Base-by-base conservation (phyloP, 2,329 filamentous ascomycete species). In the Claviceps sp. region DNA sequence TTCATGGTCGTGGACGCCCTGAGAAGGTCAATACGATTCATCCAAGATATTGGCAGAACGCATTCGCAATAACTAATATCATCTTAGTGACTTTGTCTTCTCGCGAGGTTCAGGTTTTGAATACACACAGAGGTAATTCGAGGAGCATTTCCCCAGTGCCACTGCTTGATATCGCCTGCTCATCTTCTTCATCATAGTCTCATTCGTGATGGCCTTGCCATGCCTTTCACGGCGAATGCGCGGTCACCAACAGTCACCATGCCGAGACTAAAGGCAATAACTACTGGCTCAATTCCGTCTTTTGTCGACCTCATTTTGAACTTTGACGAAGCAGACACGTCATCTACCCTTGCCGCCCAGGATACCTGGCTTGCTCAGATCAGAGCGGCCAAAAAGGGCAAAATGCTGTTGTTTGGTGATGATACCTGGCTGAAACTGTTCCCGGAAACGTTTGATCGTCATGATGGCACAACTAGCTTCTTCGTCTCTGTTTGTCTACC, bases 371-470 rank as follows among this genome's bases (percentile, higher is more conserved):
- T 98, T 26, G 87, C 89, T 38, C 93, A 98, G 72, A 82, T 98
- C 70, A 91, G 84, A 65, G 81, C 82, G 38, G 85, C 81, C 61
- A 71, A 73, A 24, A 66, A 72, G 18, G 88, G 87, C 20, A 89
- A 87, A 61, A 75, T 97, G 56, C 74, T 96, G 64, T 93, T 98
- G 84, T 96, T 93, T 63, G 93, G 93, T 48, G 93, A 98, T 63
- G 93, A 98, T 66, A 98, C 93, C 20, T 98, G 93, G 94, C 72
- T 98, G 59, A 97, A 96, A 71, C 75, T 98, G 14, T 98, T 98
- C 61, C 93, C 93, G 1, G 81, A 79, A 16, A 89, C 85, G 47
- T 98, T 98, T 70, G 81, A 84, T 59, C 82, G 90, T 42, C 76
- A 82, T 49, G 94, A 98, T 67, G 93, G 94, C 47, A 98, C 93